These are phyloP conservation scores for Aphanoascus verrucosus DNA, from an alignment of 2,329 filamentous ascomycete species.

Conservation along the genomic window DNA sequence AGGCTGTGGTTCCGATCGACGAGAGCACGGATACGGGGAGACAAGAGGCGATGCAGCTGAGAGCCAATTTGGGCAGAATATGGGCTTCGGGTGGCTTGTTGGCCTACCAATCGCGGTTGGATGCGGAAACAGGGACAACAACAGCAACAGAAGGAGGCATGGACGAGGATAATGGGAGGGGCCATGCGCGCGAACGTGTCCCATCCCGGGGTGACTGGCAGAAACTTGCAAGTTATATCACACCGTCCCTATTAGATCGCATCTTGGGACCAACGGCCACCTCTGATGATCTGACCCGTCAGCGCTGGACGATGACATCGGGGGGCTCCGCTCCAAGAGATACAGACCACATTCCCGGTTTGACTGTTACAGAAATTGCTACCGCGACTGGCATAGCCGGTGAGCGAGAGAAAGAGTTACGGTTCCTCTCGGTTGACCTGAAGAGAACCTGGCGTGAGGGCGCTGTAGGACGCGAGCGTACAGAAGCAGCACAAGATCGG, in stretches of 20 bases:
- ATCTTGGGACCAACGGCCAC: slow-evolving; percentile 37
- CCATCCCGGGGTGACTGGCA: slow-evolving; percentile 40
- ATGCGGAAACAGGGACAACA: slow-evolving; percentile 20
- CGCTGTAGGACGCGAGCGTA: slow-evolving; percentile 51
- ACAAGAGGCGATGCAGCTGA: slow-evolving; percentile 42
- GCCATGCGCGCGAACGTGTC: slow-evolving; percentile 17
- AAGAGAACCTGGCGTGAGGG: slow-evolving; percentile 53
- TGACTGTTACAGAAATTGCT: slow-evolving; percentile 27
- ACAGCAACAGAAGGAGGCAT: slow-evolving; percentile 11
- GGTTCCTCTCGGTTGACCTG: slow-evolving; percentile 49
- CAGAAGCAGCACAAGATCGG: slow-evolving; percentile 51
- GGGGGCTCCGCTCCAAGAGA: slow-evolving; percentile 48
- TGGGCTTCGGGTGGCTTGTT: slow-evolving; percentile 43
- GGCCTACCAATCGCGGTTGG: slow-evolving; percentile 29
- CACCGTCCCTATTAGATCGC: slow-evolving; percentile 39
- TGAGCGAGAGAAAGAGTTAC: slow-evolving; percentile 39
- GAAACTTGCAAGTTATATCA: slow-evolving; percentile 42
- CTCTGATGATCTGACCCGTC: slow-evolving; percentile 24
- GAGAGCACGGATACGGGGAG: slow-evolving; percentile 26
- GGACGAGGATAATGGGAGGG: slow-evolving; percentile 5
- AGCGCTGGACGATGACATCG: slow-evolving; percentile 47
- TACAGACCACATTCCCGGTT: slow-evolving; percentile 49
- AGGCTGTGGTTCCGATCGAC: slow-evolving; percentile 28
- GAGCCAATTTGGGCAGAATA: slow-evolving; percentile 46
- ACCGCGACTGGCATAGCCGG: slow-evolving; percentile 20